These are phyloP conservation scores for Ascochyta fabae DNA, from an alignment of 2,329 filamentous ascomycete genomes.

Conservation along the genomic window DNA sequence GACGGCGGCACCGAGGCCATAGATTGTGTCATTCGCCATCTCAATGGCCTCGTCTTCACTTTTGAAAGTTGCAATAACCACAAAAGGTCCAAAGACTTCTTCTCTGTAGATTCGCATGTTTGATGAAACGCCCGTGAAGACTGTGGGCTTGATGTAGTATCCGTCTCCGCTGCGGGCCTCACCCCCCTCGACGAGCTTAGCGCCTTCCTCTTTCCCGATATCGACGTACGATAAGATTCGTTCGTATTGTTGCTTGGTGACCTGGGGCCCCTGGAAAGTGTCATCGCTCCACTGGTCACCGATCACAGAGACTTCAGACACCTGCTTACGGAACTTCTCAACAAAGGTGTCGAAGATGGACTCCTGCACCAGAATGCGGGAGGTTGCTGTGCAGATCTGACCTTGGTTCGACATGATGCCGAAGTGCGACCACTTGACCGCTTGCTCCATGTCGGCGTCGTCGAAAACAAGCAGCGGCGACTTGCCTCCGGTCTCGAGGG, in stretches of 20 bases:
- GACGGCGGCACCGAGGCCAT: constrained; percentile 83
- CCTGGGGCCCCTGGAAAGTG: constrained; percentile 55
- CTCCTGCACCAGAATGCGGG: constrained; percentile 48
- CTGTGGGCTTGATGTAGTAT: constrained; percentile 71
- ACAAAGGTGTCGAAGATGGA: constrained; percentile 32
- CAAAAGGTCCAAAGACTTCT: constrained; percentile 84
- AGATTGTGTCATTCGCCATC: constrained; percentile 82
- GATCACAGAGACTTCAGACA: constrained; percentile 35
- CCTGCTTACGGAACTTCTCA: constrained; percentile 51
- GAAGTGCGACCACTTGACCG: constrained; percentile 44
- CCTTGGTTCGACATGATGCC: constrained; percentile 48
- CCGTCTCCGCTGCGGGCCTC: constrained; percentile 35
- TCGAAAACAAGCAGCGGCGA: constrained; percentile 54
- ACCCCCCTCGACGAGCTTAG: constrained; percentile 58
- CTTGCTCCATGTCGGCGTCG: constrained; percentile 53
- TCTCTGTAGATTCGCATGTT: constrained; percentile 82
- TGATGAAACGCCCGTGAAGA: constrained; percentile 78
- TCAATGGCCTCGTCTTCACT: constrained; percentile 79
- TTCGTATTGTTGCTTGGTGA: constrained; percentile 55
- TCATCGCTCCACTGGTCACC: constrained; percentile 50
- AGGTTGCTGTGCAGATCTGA: constrained; percentile 49
- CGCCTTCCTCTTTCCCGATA: constrained; percentile 54
- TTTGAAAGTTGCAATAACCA: constrained; percentile 78
- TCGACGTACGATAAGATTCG: constrained; percentile 53
- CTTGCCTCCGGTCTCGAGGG: constrained; percentile 55